Percentiles rank a stretch among this genome's conserved stretches.
These are phyloP conservation scores for Globisporangium lucens DNA, from an alignment of 352 stramenopile genomes.

Conservation along the genomic window DNA sequence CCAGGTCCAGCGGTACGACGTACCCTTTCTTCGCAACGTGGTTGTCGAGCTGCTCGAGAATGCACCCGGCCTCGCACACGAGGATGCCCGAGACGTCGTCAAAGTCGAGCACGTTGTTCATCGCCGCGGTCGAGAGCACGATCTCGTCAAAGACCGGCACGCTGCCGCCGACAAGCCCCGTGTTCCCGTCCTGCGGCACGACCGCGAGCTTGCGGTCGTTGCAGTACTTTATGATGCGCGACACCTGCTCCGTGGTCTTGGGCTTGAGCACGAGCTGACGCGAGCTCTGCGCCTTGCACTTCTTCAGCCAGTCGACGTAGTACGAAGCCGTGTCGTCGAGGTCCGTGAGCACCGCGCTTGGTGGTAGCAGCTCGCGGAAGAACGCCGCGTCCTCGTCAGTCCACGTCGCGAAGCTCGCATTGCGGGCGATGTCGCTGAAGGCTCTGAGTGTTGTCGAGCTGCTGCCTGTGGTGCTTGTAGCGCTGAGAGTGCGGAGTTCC, in stretches of 20 bases:
- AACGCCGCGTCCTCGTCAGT: constrained; percentile 55
- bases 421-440: constrained; percentile 27
- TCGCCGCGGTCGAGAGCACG: constrained; percentile 89
- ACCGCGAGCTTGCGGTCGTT: constrained; percentile 86
- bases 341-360: constrained; percentile 61
- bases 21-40: constrained; percentile 79
- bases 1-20: constrained; percentile 95
- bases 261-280: constrained; percentile 78
- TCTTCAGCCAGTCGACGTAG: constrained; percentile 83
- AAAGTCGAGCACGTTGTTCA: constrained; percentile 91
- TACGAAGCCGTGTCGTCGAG: constrained; percentile 64
- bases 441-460: constrained; percentile 8
- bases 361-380: constrained; percentile 58
- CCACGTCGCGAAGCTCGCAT: constrained; percentile 43
- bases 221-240: constrained; percentile 91
- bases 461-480: neutral
- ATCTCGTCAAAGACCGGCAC: constrained; percentile 93
- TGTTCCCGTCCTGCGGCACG: constrained; percentile 97
- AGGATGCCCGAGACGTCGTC: constrained; percentile 85
- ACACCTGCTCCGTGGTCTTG: constrained; percentile 85
- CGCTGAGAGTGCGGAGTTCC: neutral
- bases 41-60: constrained; percentile 93
- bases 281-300: constrained; percentile 59
- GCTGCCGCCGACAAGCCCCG: constrained; percentile 93
- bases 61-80: constrained; percentile 89